These are phyloP conservation scores for Oenanthe sinensis DNA, from an alignment of 129 eudicot genomes.

Conservation along the genomic window DNA sequence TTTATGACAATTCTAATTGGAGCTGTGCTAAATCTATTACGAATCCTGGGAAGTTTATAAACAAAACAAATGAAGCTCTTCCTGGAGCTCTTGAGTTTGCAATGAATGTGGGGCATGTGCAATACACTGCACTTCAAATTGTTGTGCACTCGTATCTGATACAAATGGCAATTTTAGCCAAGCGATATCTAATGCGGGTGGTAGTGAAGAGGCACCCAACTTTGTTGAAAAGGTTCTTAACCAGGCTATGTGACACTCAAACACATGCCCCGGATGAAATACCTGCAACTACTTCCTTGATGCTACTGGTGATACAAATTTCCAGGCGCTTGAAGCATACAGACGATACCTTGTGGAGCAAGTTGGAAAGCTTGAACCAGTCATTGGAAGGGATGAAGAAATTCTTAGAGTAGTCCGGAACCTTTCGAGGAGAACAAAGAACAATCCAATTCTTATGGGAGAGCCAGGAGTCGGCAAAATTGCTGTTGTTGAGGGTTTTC, in stretches of 20 bases:
- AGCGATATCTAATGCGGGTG: slow-evolving; percentile 59
- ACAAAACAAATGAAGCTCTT: slow-evolving; percentile 82
- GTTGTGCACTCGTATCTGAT: slow-evolving; percentile 47
- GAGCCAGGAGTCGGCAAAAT: slow-evolving; percentile 98
- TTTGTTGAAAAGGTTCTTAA: slow-evolving; percentile 66
- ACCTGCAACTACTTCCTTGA: slow-evolving; percentile 64
- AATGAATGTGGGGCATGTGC: slow-evolving; percentile 67
- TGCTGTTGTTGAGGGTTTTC: slow-evolving; percentile 92
- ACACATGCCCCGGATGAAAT: slow-evolving; percentile 82
- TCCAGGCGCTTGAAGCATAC: slow-evolving; percentile 79
- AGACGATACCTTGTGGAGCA: slow-evolving; percentile 91
- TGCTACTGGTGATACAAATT: slow-evolving; percentile 79
- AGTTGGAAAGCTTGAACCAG: slow-evolving; percentile 94
- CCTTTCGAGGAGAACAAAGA: slow-evolving; percentile 80
- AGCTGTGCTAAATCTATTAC: slow-evolving; percentile 14
- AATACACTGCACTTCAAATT: slow-evolving; percentile 71
- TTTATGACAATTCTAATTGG: slow-evolving; percentile 11
- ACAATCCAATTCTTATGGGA: slow-evolving; percentile 87
- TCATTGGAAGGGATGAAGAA: slow-evolving; percentile 96
- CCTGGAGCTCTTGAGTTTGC: slow-evolving; percentile 73
- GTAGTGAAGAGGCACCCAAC: slow-evolving; percentile 64
- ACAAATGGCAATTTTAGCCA: slow-evolving; percentile 64
- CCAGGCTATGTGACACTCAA: slow-evolving; percentile 69
- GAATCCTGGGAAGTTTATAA: slow-evolving; percentile 89
- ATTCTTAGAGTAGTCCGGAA: slow-evolving; percentile 72